These are phyloP conservation scores for Starmerella bombicola DNA, from an alignment of 805 yeast species.

Conservation along the genomic window DNA sequence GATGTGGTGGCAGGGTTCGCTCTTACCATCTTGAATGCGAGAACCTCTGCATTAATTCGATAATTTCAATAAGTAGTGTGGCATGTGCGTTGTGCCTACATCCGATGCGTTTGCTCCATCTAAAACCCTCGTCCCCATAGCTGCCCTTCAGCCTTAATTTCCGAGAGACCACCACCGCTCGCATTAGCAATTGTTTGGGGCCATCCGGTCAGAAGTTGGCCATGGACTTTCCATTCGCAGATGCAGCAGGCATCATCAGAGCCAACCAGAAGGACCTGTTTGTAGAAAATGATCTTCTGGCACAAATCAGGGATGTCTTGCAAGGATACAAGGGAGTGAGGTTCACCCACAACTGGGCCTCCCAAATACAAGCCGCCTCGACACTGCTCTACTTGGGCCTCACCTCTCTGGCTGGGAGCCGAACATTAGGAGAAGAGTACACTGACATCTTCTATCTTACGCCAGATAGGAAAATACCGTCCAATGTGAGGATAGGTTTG, in stretches of 20 bases:
- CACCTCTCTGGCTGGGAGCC: constrained; percentile 63
- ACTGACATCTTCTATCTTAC: constrained; percentile 41
- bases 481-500: constrained; percentile 36
- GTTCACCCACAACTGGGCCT: constrained; percentile 49
- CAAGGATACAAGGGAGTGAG: constrained; percentile 41
- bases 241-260: constrained; percentile 78
- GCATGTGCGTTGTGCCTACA: too few relatives aligned
- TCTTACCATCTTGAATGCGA: too few relatives aligned
- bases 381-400: constrained; percentile 53
- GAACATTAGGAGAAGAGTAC: constrained; percentile 91
- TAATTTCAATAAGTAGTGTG: too few relatives aligned
- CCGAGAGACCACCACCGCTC: too few relatives aligned
- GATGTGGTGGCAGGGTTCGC: too few relatives aligned
- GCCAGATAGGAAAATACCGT: constrained; percentile 21
- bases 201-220: too few relatives aligned
- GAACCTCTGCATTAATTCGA: too few relatives aligned
- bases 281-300: constrained; percentile 43
- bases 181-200: too few relatives aligned
- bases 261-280: constrained; percentile 84
- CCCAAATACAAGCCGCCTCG: constrained; percentile 46
- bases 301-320: constrained; percentile 45
- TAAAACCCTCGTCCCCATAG: too few relatives aligned
- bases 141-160: too few relatives aligned
- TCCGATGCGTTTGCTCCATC: too few relatives aligned
- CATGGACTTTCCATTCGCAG: constrained; percentile 50